These are phyloP conservation scores for Candida sakaeoensis DNA, from an alignment of 805 yeast genomes.

Conservation along the genomic window DNA sequence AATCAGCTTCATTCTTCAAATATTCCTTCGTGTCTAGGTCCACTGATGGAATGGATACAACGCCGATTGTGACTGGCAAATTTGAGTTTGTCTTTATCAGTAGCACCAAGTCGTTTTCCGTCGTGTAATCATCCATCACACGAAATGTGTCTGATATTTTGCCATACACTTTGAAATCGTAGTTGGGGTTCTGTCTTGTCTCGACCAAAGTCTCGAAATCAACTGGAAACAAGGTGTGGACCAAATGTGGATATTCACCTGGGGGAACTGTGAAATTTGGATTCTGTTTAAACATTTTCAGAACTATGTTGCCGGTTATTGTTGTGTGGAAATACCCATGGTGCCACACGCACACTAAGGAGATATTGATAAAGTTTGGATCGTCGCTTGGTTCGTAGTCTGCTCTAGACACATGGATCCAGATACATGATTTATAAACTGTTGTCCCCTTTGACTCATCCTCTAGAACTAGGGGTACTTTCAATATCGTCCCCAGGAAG, in stretches of 20 bases:
- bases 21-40: constrained; percentile 16
- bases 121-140: constrained; percentile 17
- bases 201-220: constrained; percentile 9
- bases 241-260: constrained; percentile 7
- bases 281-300: constrained; percentile 8
- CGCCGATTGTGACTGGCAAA: constrained; percentile 25
- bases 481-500: constrained; percentile 11
- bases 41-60: constrained; percentile 17
- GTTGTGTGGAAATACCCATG: constrained; percentile 20
- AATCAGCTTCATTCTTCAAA: constrained; percentile 14
- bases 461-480: constrained; percentile 18
- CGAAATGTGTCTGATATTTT: constrained; percentile 17
- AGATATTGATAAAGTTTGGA: constrained; percentile 11
- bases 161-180: constrained; percentile 16
- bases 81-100: constrained; percentile 20
- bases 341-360: constrained; percentile 16
- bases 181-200: constrained; percentile 10
- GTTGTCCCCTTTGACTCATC: constrained; percentile 12
- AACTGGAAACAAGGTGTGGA: constrained; percentile 18
- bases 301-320: constrained; percentile 11
- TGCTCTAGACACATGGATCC: constrained; percentile 14
- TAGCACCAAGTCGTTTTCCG: constrained; percentile 15
- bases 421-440: constrained; percentile 16
- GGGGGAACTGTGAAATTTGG: constrained; percentile 5
- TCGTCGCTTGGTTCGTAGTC: constrained; percentile 7